Conservation (phyloP, 148 eudicot species). For the Persicaria tinctoria region DNA sequence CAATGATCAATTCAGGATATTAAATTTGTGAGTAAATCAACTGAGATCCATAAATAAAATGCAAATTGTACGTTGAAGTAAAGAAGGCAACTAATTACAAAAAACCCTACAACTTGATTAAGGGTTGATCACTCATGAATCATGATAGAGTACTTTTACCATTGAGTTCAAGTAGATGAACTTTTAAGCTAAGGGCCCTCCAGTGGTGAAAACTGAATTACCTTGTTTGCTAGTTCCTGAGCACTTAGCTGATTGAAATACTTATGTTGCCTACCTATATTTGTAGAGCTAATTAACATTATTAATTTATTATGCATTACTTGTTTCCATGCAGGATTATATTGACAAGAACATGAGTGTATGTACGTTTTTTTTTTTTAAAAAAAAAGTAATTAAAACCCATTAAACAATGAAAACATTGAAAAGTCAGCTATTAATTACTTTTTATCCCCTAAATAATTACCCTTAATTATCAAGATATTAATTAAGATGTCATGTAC, state of each 20-base stretch:
- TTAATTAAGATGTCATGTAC: not conserved
- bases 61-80: too few relatives aligned
- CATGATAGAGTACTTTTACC: too few relatives aligned
- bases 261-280: not conserved
- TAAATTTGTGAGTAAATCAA: too few relatives aligned
- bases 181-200: too few relatives aligned
- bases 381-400: not conserved
- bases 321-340: not conserved
- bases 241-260: not conserved
- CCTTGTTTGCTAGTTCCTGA: not conserved
- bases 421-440: not conserved
- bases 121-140: too few relatives aligned
- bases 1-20: too few relatives aligned
- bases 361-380: not conserved
- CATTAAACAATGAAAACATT: not conserved
- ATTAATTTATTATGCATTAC: not conserved
- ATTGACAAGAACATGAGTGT: not conserved
- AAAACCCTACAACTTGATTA: too few relatives aligned
- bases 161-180: too few relatives aligned
- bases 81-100: too few relatives aligned
- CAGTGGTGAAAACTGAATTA: too few relatives aligned
- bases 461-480: not conserved
- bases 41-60: too few relatives aligned
- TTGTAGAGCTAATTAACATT: not conserved
- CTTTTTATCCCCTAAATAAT: not conserved